phyloP scores from a whole-genome alignment of 23 red algal genomes.

The Cyanidium caldarium region DNA sequence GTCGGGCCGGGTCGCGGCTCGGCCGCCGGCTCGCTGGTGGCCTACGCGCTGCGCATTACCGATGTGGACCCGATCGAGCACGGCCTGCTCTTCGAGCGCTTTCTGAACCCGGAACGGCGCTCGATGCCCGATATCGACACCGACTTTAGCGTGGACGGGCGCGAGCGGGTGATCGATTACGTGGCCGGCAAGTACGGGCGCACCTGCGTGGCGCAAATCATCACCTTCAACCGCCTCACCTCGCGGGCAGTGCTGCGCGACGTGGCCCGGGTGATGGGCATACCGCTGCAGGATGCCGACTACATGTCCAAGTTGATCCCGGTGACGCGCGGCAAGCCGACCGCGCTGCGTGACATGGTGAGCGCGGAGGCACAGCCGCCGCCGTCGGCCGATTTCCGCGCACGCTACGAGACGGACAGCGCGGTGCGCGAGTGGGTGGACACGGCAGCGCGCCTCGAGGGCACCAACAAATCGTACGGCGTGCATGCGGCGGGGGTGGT shows the following conservation, averaged over 20 bases:
- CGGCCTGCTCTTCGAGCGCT: conserved; percentile 84
- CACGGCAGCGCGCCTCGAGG: conserved; percentile 64
- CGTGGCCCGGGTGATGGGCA: conserved; percentile 60
- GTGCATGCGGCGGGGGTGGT: conserved; percentile 96
- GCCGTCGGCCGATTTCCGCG: conserved; percentile 15
- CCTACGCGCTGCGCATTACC: conserved; percentile 71
- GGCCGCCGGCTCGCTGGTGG: conserved; percentile 85
- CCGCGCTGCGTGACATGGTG: conserved; percentile 36
- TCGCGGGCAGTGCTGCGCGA: conserved; percentile 78
- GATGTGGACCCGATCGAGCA: conserved; percentile 77
- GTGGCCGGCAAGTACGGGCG: conserved; percentile 51
- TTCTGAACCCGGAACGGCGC: conserved; percentile 75
- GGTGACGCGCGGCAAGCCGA: conserved; percentile 61
- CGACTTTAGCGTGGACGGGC: conserved; percentile 68
- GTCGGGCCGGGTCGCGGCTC: conserved; percentile 94
- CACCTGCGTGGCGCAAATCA: conserved; percentile 79
- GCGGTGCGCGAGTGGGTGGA: conserved; percentile 34
- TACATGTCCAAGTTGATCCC: conserved; percentile 65
- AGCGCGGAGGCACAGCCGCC: conserved; percentile 19
- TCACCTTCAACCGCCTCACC: conserved; percentile 77
- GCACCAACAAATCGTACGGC: conserved; percentile 74
- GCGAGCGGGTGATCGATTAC: conserved; percentile 74
- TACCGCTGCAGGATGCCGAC: conserved; percentile 67
- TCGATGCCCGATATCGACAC: conserved; percentile 94
- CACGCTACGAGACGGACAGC: neutral